Evolutionary conservation across 768 basidiomycete genomes (phyloP).

Genomic region (Trichaptum fuscoviolaceum): DNA sequence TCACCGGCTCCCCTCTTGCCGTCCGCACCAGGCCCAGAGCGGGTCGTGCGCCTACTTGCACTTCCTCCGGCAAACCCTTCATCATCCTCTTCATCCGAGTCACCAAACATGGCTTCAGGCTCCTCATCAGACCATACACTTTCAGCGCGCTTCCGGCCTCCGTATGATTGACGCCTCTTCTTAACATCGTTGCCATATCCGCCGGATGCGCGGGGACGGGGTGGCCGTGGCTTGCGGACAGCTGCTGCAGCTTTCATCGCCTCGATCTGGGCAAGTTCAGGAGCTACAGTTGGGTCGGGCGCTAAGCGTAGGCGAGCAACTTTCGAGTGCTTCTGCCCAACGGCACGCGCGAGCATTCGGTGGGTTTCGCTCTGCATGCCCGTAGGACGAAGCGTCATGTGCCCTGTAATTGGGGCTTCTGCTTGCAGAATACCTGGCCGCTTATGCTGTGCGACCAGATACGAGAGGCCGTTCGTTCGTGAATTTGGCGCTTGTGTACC

Average conservation of each 20-base stretch:
- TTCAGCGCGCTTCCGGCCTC: constrained; percentile 34
- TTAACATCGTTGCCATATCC: constrained; percentile 39
- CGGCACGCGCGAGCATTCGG: constrained; percentile 80
- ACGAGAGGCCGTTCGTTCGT: constrained; percentile 74
- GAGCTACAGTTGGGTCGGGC: constrained; percentile 71
- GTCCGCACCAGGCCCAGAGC: constrained; percentile 35
- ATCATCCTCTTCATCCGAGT: constrained; percentile 36
- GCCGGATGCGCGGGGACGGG: constrained; percentile 37
- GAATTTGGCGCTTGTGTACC: constrained; percentile 21
- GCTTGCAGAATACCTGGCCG: constrained; percentile 82
- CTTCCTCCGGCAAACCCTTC: constrained; percentile 36
- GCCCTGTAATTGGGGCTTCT: constrained; percentile 77
- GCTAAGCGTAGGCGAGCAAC: constrained; percentile 74
- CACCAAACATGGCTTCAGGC: constrained; percentile 11
- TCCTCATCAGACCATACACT: constrained; percentile 63
- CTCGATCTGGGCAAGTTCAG: constrained; percentile 69
- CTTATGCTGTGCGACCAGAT: constrained; percentile 87
- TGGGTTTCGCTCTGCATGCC: constrained; percentile 90
- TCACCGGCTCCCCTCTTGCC: constrained; percentile 55
- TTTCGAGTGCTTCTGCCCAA: constrained; percentile 81
- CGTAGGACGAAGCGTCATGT: constrained; percentile 79
- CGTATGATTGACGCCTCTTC: constrained; percentile 39
- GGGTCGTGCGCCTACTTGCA: constrained; percentile 30
- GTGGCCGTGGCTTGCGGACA: constrained; percentile 41
- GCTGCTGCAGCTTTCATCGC: constrained; percentile 57